Evolutionary conservation across 2,329 filamentous ascomycete genomes (phyloP).

Genomic region (Emmonsiellopsis sp.): DNA sequence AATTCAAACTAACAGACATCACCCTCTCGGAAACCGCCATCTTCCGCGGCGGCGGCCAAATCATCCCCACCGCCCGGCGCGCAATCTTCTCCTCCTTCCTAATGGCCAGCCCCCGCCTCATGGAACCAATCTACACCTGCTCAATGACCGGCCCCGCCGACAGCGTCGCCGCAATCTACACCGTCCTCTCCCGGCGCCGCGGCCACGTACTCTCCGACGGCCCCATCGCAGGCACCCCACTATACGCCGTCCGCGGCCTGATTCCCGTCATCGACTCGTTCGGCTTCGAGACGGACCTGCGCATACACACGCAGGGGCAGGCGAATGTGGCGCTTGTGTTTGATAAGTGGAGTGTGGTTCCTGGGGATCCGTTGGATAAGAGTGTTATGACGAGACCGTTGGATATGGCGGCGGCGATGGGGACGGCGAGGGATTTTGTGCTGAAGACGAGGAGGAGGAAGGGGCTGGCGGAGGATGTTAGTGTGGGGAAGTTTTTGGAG

Average conservation of each 20-base stretch:
- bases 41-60: constrained; percentile 89
- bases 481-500: constrained; percentile 91
- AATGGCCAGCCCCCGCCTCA: constrained; percentile 90
- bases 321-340: constrained; percentile 88
- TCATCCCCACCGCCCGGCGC: constrained; percentile 87
- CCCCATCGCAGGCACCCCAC: constrained; percentile 83
- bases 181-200: constrained; percentile 74
- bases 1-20: constrained; percentile 92
- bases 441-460: constrained; percentile 91
- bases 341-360: constrained; percentile 91
- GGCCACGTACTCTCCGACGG: constrained; percentile 93
- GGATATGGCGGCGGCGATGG: constrained; percentile 79
- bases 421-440: constrained; percentile 89
- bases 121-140: constrained; percentile 92
- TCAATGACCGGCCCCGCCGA: constrained; percentile 89
- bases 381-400: constrained; percentile 73
- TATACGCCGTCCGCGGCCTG: constrained; percentile 84
- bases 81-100: constrained; percentile 95
- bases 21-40: constrained; percentile 82
- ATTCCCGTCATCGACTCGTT: constrained; percentile 96
- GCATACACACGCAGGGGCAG: constrained; percentile 91
- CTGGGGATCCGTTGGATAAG: constrained; percentile 87
- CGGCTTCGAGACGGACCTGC: constrained; percentile 92
- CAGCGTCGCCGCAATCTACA: constrained; percentile 81
- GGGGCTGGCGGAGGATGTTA: constrained; percentile 90